A percentile compares a stretch with the other conserved stretches of the same genome.
Evolutionary conservation across 2,329 filamentous ascomycete species (phyloP).

Genomic region (Aureobasidium melanogenum): DNA sequence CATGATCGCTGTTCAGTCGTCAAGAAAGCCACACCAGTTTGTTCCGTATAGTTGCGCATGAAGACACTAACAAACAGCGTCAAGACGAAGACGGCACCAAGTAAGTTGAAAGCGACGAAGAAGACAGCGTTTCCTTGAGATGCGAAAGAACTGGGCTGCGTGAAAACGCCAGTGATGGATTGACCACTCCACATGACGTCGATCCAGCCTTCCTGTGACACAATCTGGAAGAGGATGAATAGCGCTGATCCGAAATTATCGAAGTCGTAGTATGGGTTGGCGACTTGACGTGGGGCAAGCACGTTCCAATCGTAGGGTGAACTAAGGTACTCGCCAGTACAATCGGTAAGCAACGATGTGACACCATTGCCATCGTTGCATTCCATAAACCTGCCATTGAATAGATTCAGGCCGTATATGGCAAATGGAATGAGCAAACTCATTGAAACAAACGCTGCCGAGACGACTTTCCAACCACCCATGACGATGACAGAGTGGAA

Average conservation of each 20-base stretch:
- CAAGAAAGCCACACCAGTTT: conserved; percentile 91
- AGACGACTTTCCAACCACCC: conserved; percentile 88
- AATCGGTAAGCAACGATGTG: conserved; percentile 55
- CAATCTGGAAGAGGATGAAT: conserved; percentile 97
- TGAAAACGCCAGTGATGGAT: conserved; percentile 66
- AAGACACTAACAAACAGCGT: conserved; percentile 98
- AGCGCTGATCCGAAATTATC: conserved; percentile 90
- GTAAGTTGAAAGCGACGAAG: conserved; percentile 91
- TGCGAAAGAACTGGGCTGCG: conserved; percentile 61
- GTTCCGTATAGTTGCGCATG: conserved; percentile 99
- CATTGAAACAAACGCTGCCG: conserved; percentile 85
- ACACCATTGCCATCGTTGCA: conserved; percentile 69
- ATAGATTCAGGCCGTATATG: conserved; percentile 89
- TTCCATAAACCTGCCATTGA: conserved; percentile 66
- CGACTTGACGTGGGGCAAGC: conserved; percentile 68
- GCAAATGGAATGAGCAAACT: conserved; percentile 93
- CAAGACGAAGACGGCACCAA: conserved; percentile 91
- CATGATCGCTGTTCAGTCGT: conserved; percentile 94
- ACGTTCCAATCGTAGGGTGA: conserved; percentile 77
- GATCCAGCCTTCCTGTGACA: conserved; percentile 96
- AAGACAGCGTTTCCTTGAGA: conserved; percentile 84
- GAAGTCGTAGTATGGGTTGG: conserved; percentile 82
- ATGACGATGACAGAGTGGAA: conserved; percentile 95
- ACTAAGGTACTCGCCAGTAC: conserved; percentile 73
- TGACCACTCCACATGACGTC: conserved; percentile 84